Evolutionary conservation across 2,329 filamentous ascomycete species (phyloP), one percentile per base, ranked within the genome.

Genomic region (Nemania serpens): DNA sequence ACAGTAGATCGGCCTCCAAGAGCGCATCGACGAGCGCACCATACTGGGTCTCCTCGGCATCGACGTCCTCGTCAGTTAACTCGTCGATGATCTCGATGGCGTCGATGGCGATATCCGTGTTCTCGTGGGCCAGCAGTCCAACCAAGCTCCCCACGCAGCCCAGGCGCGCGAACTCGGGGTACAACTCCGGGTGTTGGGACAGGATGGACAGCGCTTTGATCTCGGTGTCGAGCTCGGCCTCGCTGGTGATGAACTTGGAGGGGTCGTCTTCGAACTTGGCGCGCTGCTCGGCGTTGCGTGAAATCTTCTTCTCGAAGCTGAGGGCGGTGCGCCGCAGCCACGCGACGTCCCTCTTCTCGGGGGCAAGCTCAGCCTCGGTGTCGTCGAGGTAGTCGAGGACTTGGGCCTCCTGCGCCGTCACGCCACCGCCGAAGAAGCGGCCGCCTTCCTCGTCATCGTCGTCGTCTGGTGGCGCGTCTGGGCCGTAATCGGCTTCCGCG

Each of bases 61-160:
- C 83, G 2, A 97, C 91, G 71, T 98, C 94, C 73, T 99, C 93
- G 70, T 98, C 95, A 13, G 92, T 96, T 67, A 98, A 79, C 77
- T 99, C 95, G 58, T 87, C 88, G 52, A 99, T 86, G 48, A 97
- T 91, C 77, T 98, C 91, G 51, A 97, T 88, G 0, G 90, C 91
- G 65, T 90, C 91, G 69, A 98, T 96, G 11, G 95, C 93, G 66
- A 99, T 96, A 72, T 99, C 95, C 0, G 93, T 94, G 74, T 99
- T 99, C 70, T 99, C 95, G 74, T 99, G 95, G 15, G 94, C 89
- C 50, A 99, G 79, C 54, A 99, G 77, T 1, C 88, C 86, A 1
- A 96, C 91, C 52, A 99, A 76, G 56, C 89, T 93, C 1, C 61
- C 69, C 9, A 68, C 69, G 51, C 68, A 71, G 4, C 73, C 73